These are phyloP conservation scores for Delphinella strobiligena DNA, from an alignment of 2,329 filamentous ascomycete genomes.

Conservation along the genomic window DNA sequence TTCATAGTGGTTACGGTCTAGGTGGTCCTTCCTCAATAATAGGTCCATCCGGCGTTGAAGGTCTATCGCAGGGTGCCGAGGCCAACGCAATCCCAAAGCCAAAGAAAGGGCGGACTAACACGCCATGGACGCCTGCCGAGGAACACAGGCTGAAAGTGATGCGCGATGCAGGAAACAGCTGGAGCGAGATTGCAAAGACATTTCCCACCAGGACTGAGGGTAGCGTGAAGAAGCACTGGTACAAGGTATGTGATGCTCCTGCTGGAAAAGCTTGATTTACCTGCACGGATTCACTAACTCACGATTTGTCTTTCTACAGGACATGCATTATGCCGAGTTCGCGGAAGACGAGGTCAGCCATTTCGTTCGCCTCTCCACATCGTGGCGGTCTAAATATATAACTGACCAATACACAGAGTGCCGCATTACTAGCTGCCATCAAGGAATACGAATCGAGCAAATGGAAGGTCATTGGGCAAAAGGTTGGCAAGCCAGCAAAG, in stretches of 20 bases:
- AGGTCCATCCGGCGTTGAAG: neutral
- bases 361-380: constrained; percentile 27
- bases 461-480: constrained; percentile 94
- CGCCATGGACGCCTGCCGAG: constrained; percentile 91
- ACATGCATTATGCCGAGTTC: constrained; percentile 99
- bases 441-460: constrained; percentile 98
- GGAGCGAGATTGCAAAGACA: constrained; percentile 98
- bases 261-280: neutral
- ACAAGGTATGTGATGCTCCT: constrained; percentile 53
- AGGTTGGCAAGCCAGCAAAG: constrained; percentile 97
- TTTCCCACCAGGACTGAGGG: constrained; percentile 91
- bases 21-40: neutral
- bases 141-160: constrained; percentile 87
- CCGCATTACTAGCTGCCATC: constrained; percentile 75
- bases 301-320: constrained; percentile 37
- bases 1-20: neutral
- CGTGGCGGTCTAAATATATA: constrained; percentile 2
- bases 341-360: constrained; percentile 80
- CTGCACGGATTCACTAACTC: constrained; percentile 14
- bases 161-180: constrained; percentile 84
- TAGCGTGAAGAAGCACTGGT: constrained; percentile 99
- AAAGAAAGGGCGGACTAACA: constrained; percentile 97
- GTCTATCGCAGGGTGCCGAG: neutral
- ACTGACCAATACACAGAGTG: constrained; percentile 7
- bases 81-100: constrained; percentile 14